Percentiles rank a stretch among this genome's conserved stretches.
phyloP scores from a whole-genome alignment of 139 green algal genomes.

The Yamagishiella unicocca region DNA sequence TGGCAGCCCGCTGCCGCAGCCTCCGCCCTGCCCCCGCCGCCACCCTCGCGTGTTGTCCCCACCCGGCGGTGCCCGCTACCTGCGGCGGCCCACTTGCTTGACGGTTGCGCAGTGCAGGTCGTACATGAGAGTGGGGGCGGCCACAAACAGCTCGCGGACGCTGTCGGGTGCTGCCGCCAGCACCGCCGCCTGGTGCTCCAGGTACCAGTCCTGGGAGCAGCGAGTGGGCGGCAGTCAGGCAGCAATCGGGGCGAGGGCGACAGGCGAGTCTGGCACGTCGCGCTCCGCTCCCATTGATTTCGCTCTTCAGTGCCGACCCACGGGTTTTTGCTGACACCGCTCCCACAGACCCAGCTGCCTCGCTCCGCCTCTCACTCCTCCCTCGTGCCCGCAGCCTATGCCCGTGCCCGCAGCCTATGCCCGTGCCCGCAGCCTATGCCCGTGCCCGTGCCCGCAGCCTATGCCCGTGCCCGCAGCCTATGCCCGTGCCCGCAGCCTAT shows the following conservation, averaged over 20 bases:
- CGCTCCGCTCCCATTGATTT: no score
- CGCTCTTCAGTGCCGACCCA: no score
- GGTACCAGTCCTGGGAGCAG: slow-evolving; percentile 29
- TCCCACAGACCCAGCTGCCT: not conserved
- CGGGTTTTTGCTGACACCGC: no score
- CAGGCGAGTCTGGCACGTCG: not conserved
- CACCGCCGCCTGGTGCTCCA: slow-evolving; percentile 2
- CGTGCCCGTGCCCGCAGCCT: not conserved
- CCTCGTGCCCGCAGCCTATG: not conserved
- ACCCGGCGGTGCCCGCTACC: no score
- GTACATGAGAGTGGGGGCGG: slow-evolving; percentile 4
- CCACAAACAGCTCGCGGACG: not conserved
- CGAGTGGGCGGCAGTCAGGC: not conserved
- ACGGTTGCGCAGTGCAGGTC: slow-evolving; percentile 32
- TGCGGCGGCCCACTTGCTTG: not conserved
- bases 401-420: not conserved
- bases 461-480: not conserved
- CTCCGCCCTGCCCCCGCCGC: no score
- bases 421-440: not conserved
- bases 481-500: not conserved
- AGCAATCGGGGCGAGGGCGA: not conserved
- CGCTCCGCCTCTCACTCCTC: not conserved
- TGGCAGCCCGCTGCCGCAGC: no score
- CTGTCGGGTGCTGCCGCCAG: not conserved
- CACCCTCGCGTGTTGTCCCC: no score